Base-by-base conservation (phyloP, 345 rosid species). In the Salix udensis region DNA sequence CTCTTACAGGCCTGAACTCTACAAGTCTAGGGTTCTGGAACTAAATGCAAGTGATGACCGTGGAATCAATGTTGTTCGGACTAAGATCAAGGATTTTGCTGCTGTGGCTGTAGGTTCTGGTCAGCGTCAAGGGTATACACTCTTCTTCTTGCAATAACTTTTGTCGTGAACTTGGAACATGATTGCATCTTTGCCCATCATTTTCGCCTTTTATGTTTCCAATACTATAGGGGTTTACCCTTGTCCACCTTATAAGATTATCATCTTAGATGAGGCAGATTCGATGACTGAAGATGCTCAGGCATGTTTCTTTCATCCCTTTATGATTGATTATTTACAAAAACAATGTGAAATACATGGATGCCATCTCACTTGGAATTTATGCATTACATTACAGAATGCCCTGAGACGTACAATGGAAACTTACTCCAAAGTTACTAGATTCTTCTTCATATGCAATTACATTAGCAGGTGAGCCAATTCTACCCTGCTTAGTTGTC, bases 271-370 rank as follows among this genome's bases (percentile, higher is more conserved):
- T 39, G 97, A 96, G 85, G 97, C 99, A 72, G 99, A 93, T 89
- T 96, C 99, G 44, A 96, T 96, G 97, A 94, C 97, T 3, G 97
- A 96, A 89, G 99, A 96, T 87, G 98, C 99, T 74, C 99, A 96
- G 98, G 98, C 85, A 91, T 72, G 77, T 70, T 75, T 71, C 26
- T 71, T 67, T 70, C 9, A 11, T 39, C 65, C 67, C 21, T 30
- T 82, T 70, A 71, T 31, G 6, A 62, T 65, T 16, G 69, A 37
- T 39, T 71, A 18, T 74, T 23, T n/a, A 58, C 11, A 15, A 7
- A 4, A 71, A 70, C 46, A 9, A 2, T 31, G 52, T 75, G 64
- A 70, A 13, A 18, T 70, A 21, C 70, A 23, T 78, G 24, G 21
- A 75, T 74, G 23, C 44, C 11, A 73, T 19, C 58, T 48, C 23